Evolutionary conservation across 2,329 filamentous ascomycete species (phyloP).

Genomic region (Fusarium acutatum): DNA sequence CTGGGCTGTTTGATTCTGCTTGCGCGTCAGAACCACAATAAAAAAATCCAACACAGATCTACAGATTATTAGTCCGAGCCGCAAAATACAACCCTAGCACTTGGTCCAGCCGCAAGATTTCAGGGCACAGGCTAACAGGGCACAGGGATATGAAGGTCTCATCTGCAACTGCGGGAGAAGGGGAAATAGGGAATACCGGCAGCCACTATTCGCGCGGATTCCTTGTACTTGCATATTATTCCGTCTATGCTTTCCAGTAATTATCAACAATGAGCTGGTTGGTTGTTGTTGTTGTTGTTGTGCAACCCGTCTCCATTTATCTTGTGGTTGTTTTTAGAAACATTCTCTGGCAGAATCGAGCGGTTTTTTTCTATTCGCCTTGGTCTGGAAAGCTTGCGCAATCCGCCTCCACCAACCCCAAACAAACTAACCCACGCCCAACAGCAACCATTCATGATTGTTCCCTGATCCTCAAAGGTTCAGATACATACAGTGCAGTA

Average conservation of each 20-base stretch:
- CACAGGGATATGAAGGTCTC: not conserved
- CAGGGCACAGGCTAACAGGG: not conserved
- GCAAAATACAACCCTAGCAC: conserved; percentile 14
- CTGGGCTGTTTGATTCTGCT: conserved; percentile 25
- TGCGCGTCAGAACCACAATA: conserved; percentile 29
- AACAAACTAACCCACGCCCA: conserved; percentile 14
- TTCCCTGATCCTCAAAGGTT: conserved; percentile 5
- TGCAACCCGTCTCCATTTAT: conserved; percentile 12
- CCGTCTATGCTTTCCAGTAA: not conserved
- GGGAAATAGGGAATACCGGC: not conserved
- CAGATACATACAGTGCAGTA: conserved; percentile 8
- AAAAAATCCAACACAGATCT: conserved; percentile 23
- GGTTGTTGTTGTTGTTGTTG: too few relatives aligned
- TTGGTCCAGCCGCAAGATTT: not conserved
- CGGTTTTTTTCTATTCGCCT: not conserved
- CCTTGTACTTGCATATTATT: not conserved
- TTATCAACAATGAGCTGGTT: not conserved
- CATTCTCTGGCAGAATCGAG: not conserved
- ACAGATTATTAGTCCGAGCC: conserved; percentile 24
- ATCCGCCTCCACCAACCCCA: conserved; percentile 27
- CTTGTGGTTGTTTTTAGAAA: conserved; percentile 18
- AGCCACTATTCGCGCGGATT: conserved; percentile 14
- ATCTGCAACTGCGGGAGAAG: not conserved
- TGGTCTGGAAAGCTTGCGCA: conserved; percentile 30
- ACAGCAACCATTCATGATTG: not conserved